These are phyloP conservation scores for Drechslerella dactyloides DNA, from an alignment of 2,329 filamentous ascomycete genomes.

Conservation along the genomic window DNA sequence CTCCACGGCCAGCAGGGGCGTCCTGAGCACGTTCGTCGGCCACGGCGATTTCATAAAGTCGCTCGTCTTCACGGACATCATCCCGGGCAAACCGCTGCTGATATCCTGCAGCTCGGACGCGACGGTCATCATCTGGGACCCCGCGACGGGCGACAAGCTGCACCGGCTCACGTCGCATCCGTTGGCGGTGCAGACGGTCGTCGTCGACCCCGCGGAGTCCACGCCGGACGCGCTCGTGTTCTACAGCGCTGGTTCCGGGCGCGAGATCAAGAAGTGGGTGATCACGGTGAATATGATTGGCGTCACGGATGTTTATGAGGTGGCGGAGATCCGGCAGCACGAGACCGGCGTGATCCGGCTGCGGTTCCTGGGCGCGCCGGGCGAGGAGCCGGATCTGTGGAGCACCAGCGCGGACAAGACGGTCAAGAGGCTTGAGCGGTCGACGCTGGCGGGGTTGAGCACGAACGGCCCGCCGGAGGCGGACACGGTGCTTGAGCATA, in stretches of 20 bases:
- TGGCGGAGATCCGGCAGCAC: slow-evolving; percentile 71
- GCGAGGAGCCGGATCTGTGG: slow-evolving; percentile 75
- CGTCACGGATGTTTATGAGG: slow-evolving; percentile 59
- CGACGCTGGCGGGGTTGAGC: slow-evolving; percentile 13
- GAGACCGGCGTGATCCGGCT: slow-evolving; percentile 89
- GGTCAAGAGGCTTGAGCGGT: slow-evolving; percentile 67
- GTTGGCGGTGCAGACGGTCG: slow-evolving; percentile 79
- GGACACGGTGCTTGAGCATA: slow-evolving; percentile 68
- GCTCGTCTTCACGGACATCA: slow-evolving; percentile 62
- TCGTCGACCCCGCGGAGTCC: slow-evolving; percentile 71
- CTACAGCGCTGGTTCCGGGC: slow-evolving; percentile 80
- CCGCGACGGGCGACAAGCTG: slow-evolving; percentile 70
- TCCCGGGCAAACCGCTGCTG: slow-evolving; percentile 59
- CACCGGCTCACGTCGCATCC: slow-evolving; percentile 79
- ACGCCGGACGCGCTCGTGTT: slow-evolving; percentile 65
- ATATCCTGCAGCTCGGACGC: slow-evolving; percentile 79
- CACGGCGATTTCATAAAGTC: slow-evolving; percentile 93
- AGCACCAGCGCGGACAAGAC: slow-evolving; percentile 92
- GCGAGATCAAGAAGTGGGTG: slow-evolving; percentile 78
- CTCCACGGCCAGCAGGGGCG: slow-evolving; percentile 67
- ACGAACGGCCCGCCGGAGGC: slow-evolving; percentile 20
- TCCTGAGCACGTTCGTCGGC: slow-evolving; percentile 70
- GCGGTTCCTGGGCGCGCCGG: slow-evolving; percentile 69
- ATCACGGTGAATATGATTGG: slow-evolving; percentile 63
- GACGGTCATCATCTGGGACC: slow-evolving; percentile 84